Conservation (phyloP, 148 eudicot genomes). For the Drosera capensis region DNA sequence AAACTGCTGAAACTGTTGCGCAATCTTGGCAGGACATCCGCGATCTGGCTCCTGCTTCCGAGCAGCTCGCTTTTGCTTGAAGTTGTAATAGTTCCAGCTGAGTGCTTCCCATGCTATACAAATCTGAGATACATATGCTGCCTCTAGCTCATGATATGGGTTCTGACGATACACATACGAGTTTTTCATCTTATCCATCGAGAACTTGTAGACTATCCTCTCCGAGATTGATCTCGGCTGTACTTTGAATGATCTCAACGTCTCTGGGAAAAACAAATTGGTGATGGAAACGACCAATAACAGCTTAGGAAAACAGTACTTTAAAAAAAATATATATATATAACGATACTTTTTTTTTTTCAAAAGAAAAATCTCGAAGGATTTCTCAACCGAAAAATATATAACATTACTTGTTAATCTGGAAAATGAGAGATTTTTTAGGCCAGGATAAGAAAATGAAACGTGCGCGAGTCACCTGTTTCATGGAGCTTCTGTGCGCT, state of each 20-base stretch:
- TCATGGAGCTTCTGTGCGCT: conserved; percentile 86
- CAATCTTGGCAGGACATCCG: conserved; percentile 75
- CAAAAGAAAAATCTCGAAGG: no score
- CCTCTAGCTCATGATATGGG: conserved; percentile 60
- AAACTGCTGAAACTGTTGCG: conserved; percentile 85
- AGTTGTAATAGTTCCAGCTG: conserved; percentile 71
- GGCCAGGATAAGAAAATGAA: not conserved
- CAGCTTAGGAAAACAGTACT: not conserved
- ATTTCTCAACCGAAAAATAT: not conserved
- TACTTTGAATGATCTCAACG: conserved; percentile 53
- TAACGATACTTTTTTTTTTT: no score
- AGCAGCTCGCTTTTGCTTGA: conserved; percentile 43
- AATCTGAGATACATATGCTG: conserved; percentile 78
- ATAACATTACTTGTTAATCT: not conserved
- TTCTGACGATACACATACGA: conserved; percentile 11
- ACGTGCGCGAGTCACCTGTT: conserved; percentile 34
- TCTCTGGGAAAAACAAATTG: conserved; percentile 55
- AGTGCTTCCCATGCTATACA: conserved; percentile 95
- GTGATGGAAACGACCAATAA: not conserved
- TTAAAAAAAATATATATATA: not conserved
- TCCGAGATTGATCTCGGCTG: conserved; percentile 83
- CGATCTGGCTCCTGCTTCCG: conserved; percentile 20
- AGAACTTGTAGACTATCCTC: conserved; percentile 46
- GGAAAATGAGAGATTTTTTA: no score
- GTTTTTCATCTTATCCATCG: conserved; percentile 18